Evolutionary conservation across 495 filamentous ascomycete species (phyloP), one percentile per base, ranked within the genome.

Genomic region (Aspergillus sclerotioniger): DNA sequence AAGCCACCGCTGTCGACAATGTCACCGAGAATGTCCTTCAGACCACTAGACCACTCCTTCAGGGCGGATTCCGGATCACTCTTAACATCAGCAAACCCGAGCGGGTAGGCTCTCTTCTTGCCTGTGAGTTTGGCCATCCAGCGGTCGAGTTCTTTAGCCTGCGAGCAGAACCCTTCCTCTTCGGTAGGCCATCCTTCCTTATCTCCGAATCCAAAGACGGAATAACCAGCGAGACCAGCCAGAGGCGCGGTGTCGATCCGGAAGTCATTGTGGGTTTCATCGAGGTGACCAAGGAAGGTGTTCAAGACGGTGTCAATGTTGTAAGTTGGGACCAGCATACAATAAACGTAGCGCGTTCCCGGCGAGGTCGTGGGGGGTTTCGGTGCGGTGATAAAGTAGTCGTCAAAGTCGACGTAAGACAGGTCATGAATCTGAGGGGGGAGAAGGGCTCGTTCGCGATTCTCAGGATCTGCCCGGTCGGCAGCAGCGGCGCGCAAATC

Each of bases 101-200:
- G 72, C 2, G 93, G 94, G 63, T 86, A 97, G 0, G 90, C 87
- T 52, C 87, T 71, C 70, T 90, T 94, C 59, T 84, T 80, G 3
- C 84, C 88, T 0, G 91, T 96, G 54, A 98, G 76, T 63, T 88
- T 94, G 33, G 93, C 92, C 85, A 98, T 88, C 94, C 93, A 98
- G 66, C 87, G 92, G 64, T 98, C 93, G 1, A 94, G 78, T 53
- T 94, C 86, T 64, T 85, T 87, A 0, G 92, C 93, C 66, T 98
- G 92, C 31, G 87, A 89, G 67, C 93, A 96, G 71, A 90, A 98
- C 0, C 92, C 93, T 61, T 95, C 90, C 54, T 88, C 86, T 64
- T 92, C 90, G 0, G 87, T 90, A 2, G 91, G 89, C 93, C 93
- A 98, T 45, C 88, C 91, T 67, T 92, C 89, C 54, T 82, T 84